Conservation (phyloP, 805 yeast species). For the Yarrowia bubula region DNA sequence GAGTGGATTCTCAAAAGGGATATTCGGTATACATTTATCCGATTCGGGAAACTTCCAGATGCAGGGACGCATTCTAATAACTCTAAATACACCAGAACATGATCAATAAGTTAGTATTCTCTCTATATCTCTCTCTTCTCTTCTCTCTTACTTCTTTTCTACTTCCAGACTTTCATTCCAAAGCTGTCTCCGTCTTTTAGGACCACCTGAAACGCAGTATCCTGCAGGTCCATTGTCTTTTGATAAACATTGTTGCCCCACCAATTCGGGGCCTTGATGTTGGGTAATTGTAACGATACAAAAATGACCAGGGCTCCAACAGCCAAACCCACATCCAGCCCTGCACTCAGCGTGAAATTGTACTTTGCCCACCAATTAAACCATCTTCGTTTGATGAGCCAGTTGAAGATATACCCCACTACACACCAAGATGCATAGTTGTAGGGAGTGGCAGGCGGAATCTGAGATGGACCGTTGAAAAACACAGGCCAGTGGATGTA, state of each 20-base stretch:
- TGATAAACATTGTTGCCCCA: slow-evolving; percentile 56
- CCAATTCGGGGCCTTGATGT: slow-evolving; percentile 49
- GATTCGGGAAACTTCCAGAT: too few relatives aligned
- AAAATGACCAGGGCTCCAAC: slow-evolving; percentile 59
- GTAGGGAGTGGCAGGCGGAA: slow-evolving; percentile 75
- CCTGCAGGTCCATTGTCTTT: not conserved
- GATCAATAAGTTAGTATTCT: not conserved
- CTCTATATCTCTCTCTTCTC: not conserved
- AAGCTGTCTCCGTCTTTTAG: slow-evolving; percentile 17
- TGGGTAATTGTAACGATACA: slow-evolving; percentile 48
- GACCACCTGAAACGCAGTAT: not conserved
- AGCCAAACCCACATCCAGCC: slow-evolving; percentile 65
- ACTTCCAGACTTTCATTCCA: not conserved
- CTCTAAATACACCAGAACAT: too few relatives aligned
- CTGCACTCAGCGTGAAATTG: slow-evolving; percentile 65
- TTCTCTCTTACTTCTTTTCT: not conserved
- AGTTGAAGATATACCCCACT: slow-evolving; percentile 58
- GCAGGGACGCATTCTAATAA: too few relatives aligned
- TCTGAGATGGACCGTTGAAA: slow-evolving; percentile 55
- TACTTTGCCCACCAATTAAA: slow-evolving; percentile 76
- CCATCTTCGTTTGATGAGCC: slow-evolving; percentile 53
- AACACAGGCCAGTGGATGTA: slow-evolving; percentile 68
- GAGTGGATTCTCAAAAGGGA: too few relatives aligned
- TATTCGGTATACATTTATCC: too few relatives aligned
- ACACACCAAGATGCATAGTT: slow-evolving; percentile 58